Percentiles rank a stretch among this genome's conserved stretches.
These are phyloP conservation scores for Penicillium sp. DNA, from an alignment of 2,329 filamentous ascomycete species.

Conservation along the genomic window DNA sequence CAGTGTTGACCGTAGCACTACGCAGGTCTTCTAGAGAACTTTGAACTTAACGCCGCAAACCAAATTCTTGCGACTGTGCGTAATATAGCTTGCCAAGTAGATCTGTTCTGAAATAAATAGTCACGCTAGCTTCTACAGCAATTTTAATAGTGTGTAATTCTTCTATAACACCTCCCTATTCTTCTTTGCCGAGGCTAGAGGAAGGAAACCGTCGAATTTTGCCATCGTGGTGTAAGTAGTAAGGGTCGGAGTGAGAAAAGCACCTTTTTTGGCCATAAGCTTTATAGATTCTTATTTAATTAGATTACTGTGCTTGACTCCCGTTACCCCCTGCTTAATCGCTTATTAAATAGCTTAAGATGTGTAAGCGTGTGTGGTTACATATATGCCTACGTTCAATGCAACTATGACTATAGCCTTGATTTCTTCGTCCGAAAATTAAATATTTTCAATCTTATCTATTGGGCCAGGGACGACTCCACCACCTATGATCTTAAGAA, in stretches of 20 bases:
- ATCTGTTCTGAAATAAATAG: constrained; percentile 59
- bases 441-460: constrained; percentile 54
- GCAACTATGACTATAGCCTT: constrained; percentile 55
- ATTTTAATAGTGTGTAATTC: constrained; percentile 50
- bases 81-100: constrained; percentile 52
- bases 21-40: constrained; percentile 48
- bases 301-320: constrained; percentile 57
- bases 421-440: constrained; percentile 61
- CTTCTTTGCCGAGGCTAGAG: constrained; percentile 46
- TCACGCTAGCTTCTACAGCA: constrained; percentile 54
- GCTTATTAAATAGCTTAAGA: constrained; percentile 56
- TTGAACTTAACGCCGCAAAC: constrained; percentile 46
- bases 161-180: constrained; percentile 52
- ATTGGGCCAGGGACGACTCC: constrained; percentile 59
- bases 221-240: constrained; percentile 53
- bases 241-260: constrained; percentile 57
- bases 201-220: constrained; percentile 29
- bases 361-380: constrained; percentile 62
- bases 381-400: constrained; percentile 51
- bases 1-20: constrained; percentile 56
- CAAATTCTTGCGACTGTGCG: constrained; percentile 54
- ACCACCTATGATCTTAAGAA: constrained; percentile 63
- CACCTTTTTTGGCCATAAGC: constrained; percentile 52
- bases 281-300: constrained; percentile 46
- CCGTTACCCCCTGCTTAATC: constrained; percentile 55